A percentile compares a stretch with the other conserved stretches of the same genome.
These are phyloP conservation scores for Klebsormidium nitens DNA, from an alignment of 139 green algal genomes.

Conservation along the genomic window DNA sequence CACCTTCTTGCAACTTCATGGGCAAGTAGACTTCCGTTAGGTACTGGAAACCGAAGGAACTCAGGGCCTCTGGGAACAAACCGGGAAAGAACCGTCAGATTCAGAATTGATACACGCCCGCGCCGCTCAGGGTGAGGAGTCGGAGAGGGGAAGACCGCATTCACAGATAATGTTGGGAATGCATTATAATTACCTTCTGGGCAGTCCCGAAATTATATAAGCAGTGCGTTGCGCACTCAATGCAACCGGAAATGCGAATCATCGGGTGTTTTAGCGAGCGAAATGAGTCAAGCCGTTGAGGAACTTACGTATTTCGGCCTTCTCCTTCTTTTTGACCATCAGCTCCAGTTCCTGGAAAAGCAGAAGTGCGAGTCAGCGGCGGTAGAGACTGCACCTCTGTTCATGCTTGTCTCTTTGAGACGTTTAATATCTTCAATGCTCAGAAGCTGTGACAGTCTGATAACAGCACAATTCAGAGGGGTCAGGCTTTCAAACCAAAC, in stretches of 20 bases:
- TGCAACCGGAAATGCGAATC: too few species aligned
- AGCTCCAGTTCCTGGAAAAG: slow-evolving; percentile 84
- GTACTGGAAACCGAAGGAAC: slow-evolving; percentile 89
- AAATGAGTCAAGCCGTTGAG: too few species aligned
- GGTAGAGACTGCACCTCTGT: too few species aligned
- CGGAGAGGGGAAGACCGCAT: not conserved
- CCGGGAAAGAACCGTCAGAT: too few species aligned
- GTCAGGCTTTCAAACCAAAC: too few species aligned
- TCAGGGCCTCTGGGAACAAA: slow-evolving; percentile 64
- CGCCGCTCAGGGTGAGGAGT: not conserved
- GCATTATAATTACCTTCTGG: slow-evolving; percentile 1
- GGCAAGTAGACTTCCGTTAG: slow-evolving; percentile 82
- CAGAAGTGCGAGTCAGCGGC: slow-evolving; percentile 25
- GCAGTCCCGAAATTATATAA: too few species aligned
- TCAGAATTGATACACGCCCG: not conserved
- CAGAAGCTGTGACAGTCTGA: too few species aligned
- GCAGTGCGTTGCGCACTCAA: too few species aligned
- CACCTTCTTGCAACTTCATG: slow-evolving; percentile 81
- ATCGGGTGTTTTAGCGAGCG: too few species aligned
- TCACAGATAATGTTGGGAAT: not conserved
- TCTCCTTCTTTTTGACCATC: slow-evolving; percentile 82
- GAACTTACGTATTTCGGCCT: slow-evolving; percentile 85
- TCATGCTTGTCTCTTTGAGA: too few species aligned
- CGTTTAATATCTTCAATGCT: too few species aligned
- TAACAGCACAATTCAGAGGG: too few species aligned